phyloP scores from a whole-genome alignment of 352 stramenopile genomes.

The Nothophytophthora sp. region DNA sequence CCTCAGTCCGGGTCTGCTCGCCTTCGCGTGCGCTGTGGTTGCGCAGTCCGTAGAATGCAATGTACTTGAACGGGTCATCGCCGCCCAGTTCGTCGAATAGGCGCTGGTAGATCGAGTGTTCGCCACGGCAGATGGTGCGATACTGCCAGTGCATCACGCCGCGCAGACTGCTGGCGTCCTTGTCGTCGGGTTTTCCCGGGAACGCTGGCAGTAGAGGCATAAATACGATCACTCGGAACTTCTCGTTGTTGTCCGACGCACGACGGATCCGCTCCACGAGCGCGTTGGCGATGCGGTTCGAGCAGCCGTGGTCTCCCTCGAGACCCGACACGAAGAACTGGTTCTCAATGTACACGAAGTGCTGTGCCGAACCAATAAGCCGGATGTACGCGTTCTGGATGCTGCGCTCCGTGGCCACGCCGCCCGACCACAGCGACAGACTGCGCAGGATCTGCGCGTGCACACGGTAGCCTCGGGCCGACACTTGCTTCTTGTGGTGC shows the following conservation, averaged over 20 bases:
- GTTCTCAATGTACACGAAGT: constrained; percentile 95
- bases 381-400: constrained; percentile 92
- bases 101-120: constrained; percentile 79
- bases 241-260: constrained; percentile 67
- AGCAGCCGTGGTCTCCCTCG: constrained; percentile 76
- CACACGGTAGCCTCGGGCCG: constrained; percentile 45
- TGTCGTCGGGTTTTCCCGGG: constrained; percentile 80
- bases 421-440: constrained; percentile 82
- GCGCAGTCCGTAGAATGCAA: constrained; percentile 83
- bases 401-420: constrained; percentile 79
- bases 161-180: constrained; percentile 85
- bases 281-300: constrained; percentile 82
- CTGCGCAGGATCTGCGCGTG: constrained; percentile 75
- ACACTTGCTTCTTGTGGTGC: constrained; percentile 29
- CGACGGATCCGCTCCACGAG: constrained; percentile 83
- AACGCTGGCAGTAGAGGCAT: constrained; percentile 87
- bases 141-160: constrained; percentile 92
- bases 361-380: constrained; percentile 81
- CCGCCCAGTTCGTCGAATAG: constrained; percentile 72
- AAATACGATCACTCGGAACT: constrained; percentile 85
- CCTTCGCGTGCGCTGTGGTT: constrained; percentile 86
- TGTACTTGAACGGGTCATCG: constrained; percentile 68
- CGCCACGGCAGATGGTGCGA: constrained; percentile 80
- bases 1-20: constrained; percentile 76
- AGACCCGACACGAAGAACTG: constrained; percentile 90